A percentile compares a stretch with the other conserved stretches of the same genome.
These are phyloP conservation scores for Pythium volutum DNA, from an alignment of 352 stramenopile species.

Conservation along the genomic window DNA sequence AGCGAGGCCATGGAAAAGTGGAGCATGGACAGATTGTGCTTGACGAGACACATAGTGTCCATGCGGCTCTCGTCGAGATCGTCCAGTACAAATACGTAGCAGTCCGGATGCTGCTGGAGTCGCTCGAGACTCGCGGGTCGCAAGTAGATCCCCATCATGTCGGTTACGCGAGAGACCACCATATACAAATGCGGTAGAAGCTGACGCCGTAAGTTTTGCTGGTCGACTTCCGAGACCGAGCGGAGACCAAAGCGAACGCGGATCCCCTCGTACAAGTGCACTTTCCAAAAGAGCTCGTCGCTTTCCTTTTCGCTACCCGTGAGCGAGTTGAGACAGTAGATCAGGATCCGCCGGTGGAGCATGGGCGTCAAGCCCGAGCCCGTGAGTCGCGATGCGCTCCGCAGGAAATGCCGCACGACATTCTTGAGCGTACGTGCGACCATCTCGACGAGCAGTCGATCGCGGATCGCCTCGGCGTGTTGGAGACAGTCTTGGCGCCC, in stretches of 20 bases:
- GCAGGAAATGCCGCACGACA: slow-evolving; percentile 73
- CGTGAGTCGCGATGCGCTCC: slow-evolving; percentile 30
- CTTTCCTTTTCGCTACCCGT: slow-evolving; percentile 54
- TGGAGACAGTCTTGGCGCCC: slow-evolving; percentile 60
- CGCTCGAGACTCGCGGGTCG: slow-evolving; percentile 35
- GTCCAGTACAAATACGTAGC: slow-evolving; percentile 73
- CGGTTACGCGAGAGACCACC: slow-evolving; percentile 45
- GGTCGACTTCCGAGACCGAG: slow-evolving; percentile 72
- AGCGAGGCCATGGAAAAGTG: slow-evolving; percentile 89
- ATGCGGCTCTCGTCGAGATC: slow-evolving; percentile 56
- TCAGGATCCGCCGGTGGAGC: slow-evolving; percentile 45
- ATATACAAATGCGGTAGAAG: slow-evolving; percentile 46
- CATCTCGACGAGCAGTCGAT: slow-evolving; percentile 83
- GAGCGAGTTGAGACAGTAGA: slow-evolving; percentile 66
- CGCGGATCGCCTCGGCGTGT: slow-evolving; percentile 51
- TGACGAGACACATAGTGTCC: slow-evolving; percentile 48
- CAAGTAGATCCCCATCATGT: slow-evolving; percentile 65
- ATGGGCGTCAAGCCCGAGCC: slow-evolving; percentile 42
- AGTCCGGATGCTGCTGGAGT: slow-evolving; percentile 47
- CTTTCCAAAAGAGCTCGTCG: slow-evolving; percentile 60
- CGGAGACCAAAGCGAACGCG: slow-evolving; percentile 61
- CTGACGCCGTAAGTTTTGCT: slow-evolving; percentile 62
- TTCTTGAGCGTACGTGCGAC: slow-evolving; percentile 87
- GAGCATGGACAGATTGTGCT: slow-evolving; percentile 83
- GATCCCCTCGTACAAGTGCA: slow-evolving; percentile 76